phyloP scores from a whole-genome alignment of 202 grass and related monocot species.

The Hordeum pubiflorum region DNA sequence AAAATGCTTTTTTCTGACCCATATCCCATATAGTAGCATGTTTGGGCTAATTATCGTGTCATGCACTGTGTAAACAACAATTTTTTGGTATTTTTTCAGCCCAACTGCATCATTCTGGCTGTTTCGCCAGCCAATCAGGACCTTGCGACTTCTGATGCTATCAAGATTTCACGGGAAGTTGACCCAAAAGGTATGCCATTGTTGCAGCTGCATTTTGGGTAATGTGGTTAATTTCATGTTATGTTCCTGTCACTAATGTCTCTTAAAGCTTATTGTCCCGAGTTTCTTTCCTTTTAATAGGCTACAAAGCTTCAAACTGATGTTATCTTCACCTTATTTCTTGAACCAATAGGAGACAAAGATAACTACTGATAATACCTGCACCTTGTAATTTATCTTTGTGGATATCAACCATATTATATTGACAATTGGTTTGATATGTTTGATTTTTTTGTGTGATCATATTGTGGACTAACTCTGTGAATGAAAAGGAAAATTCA shows the following conservation, averaged over 20 bases:
- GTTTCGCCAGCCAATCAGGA: slow-evolving; percentile 99
- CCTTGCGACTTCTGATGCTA: slow-evolving; percentile 99
- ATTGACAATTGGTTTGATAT: neutral
- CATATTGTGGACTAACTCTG: neutral
- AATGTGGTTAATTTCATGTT: neutral
- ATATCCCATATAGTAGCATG: neutral
- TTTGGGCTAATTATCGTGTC: neutral
- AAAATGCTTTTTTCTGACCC: neutral
- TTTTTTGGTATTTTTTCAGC: slow-evolving; percentile 46
- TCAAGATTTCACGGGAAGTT: slow-evolving; percentile 96
- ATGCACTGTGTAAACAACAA: neutral
- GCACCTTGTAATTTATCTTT: neutral
- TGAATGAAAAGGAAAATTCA: neutral
- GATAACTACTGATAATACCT: neutral
- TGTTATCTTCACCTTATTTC: neutral
- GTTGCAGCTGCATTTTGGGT: neutral
- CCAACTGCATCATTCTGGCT: slow-evolving; percentile 92
- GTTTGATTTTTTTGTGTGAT: neutral
- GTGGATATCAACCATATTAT: neutral
- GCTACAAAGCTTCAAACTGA: neutral
- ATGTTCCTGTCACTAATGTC: neutral
- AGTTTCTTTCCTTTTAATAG: slow-evolving; percentile 3
- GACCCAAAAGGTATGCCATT: slow-evolving; percentile 78
- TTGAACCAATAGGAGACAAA: neutral
- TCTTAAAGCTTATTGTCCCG: neutral